These are phyloP conservation scores for Vitis rupestris DNA, from an alignment of 164 flowering plant species.

Conservation along the genomic window DNA sequence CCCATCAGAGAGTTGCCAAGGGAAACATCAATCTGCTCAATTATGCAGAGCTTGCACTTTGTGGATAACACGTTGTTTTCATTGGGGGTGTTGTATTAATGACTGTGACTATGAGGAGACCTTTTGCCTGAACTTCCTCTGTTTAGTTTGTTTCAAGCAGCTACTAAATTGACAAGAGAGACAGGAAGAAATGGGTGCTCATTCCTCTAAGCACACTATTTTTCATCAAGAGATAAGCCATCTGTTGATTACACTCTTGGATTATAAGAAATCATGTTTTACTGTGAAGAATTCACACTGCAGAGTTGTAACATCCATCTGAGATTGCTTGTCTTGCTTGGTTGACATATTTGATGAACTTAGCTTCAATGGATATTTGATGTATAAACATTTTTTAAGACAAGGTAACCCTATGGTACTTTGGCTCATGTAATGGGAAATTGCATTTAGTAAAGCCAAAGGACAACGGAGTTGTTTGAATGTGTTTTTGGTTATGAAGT, in stretches of 20 bases:
- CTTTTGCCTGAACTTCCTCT: slow-evolving; percentile 22
- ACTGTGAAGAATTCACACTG: too few relatives aligned
- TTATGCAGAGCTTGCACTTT: slow-evolving; percentile 28
- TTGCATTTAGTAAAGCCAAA: background rate
- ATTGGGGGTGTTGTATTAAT: slow-evolving; percentile 27
- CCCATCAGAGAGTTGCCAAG: slow-evolving; percentile 27
- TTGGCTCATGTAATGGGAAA: background rate
- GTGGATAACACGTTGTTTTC: slow-evolving; percentile 27
- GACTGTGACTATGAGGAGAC: slow-evolving; percentile 29
- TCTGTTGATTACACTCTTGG: too few relatives aligned
- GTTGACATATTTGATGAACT: too few relatives aligned
- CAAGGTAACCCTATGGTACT: background rate
- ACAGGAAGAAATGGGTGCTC: background rate
- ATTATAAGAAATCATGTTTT: too few relatives aligned
- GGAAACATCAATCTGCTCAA: slow-evolving; percentile 14
- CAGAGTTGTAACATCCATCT: too few relatives aligned
- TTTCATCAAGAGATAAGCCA: slow-evolving; percentile 16
- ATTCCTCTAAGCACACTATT: slow-evolving; percentile 17
- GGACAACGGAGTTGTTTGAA: background rate
- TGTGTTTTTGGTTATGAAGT: background rate
- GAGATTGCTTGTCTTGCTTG: too few relatives aligned
- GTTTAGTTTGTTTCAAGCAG: slow-evolving; percentile 19
- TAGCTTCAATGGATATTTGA: too few relatives aligned
- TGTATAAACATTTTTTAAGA: too few relatives aligned
- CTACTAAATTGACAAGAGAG: slow-evolving; percentile 4